Evolutionary conservation across 176 grass and related monocot species (phyloP), one percentile per base, ranked within the genome.

Genomic region (Musa itinerans): DNA sequence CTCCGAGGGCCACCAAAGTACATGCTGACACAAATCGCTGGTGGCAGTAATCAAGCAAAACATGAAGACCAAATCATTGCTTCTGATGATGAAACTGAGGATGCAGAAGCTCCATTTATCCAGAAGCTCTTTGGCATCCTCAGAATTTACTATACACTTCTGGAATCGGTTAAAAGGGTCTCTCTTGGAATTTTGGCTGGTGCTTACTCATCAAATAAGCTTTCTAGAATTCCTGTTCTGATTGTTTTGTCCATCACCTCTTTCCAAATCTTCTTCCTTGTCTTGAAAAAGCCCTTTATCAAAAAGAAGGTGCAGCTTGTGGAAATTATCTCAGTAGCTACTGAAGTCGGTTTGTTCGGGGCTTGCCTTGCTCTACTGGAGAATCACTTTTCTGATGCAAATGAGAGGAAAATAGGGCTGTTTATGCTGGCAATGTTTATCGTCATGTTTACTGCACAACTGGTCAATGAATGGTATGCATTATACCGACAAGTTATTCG

Each of bases 301-400:
- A 94, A 77, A 90, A 98, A 84, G 87, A 89, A 83, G 76, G 88
- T 89, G 80, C 95, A 98, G 85, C 68, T 98, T 73, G 84, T 89
- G 64, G 95, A 98, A 86, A 87, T 83, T 75, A 68, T 93, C 26
- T 83, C 90, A 20, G 77, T 93, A 51, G 78, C 76, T 69, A 73
- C 86, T 82, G 88, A 98, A 82, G 84, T 87, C 21, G 78, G 83
- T 23, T 59, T 91, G n/a, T 93, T 98, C 70, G 87, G 78, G 43
- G 86, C 87, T 68, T 93, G 88, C 74, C 73, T 93, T 13, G 50
- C 67, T 54, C 76, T 93, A 54, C 14, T 66, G 23, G 86, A 87
- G 65, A 84, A 80, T 81, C 34, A 78, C 27, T 26, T 53, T 23
- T 63, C 66, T 1, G 78, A 68, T 68, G 74, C 53, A 19, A 80